Evolutionary conservation across 2,329 filamentous ascomycete genomes (phyloP).

Genomic region (Septoria petroselini): DNA sequence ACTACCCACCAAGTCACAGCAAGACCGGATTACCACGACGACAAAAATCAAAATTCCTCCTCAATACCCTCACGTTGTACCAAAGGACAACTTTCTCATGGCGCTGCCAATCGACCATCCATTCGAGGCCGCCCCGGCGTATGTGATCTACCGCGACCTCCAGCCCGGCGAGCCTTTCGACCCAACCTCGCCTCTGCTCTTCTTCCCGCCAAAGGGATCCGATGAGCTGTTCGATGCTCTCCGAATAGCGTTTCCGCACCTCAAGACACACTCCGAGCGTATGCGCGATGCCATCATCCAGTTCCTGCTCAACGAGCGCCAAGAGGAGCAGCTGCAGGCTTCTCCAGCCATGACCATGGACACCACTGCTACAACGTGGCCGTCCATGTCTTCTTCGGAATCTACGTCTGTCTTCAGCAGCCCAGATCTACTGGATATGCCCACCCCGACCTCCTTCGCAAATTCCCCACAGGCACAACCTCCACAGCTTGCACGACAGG

Average conservation of each 20-base stretch:
- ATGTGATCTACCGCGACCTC: constrained; percentile 39
- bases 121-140: constrained; percentile 26
- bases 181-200: constrained; percentile 35
- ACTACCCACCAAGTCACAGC: constrained; percentile 2
- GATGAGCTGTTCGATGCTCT: constrained; percentile 42
- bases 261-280: constrained; percentile 40
- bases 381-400: constrained; percentile 34
- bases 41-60: constrained; percentile 3
- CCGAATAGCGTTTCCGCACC: constrained; percentile 36
- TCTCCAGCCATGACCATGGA: constrained; percentile 26
- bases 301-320: constrained; percentile 39
- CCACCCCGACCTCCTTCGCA: constrained; percentile 32
- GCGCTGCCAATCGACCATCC: constrained; percentile 19
- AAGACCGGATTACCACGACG: background rate
- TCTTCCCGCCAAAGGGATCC: constrained; percentile 41
- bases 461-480: constrained; percentile 28
- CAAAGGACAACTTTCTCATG: constrained; percentile 16
- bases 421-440: constrained; percentile 33
- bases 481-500: constrained; percentile 25
- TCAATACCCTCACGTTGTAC: background rate
- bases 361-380: constrained; percentile 28
- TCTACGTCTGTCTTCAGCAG: constrained; percentile 33
- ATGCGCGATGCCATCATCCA: constrained; percentile 42
- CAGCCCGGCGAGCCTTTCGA: constrained; percentile 33
- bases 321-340: constrained; percentile 30